Base-by-base conservation (phyloP, 2,329 filamentous ascomycete genomes). In the Ceratocystis cubensis region DNA sequence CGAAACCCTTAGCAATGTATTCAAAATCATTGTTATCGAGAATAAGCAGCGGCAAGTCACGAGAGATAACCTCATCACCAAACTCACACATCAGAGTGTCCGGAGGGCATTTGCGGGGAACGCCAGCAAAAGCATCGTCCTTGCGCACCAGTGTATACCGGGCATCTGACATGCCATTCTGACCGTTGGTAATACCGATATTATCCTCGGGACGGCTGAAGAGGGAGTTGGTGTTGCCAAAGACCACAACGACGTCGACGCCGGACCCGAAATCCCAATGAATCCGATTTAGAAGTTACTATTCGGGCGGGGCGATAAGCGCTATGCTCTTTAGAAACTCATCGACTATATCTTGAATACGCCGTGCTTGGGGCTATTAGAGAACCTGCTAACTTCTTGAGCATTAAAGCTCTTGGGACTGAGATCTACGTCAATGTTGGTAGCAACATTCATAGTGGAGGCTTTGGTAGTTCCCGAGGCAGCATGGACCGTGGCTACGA, bases 281-380 rank as follows among this genome's bases (percentile, higher is more conserved):
- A 15, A 13, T 25, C 8, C 20, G n/a, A 57, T 20, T 10, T 1
- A 30, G 28, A 30, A 30, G 5, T 30, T 30, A 15, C 37, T 5
- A 3, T 25, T 30, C 20, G 17, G 59, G 28, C 5, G 28, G 28
- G 28, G 28, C 5, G 22, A 25, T 6, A n/a, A 10, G 28, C 10
- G 22, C 20, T 28, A 10, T 15, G 13, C 25, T 20, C 13, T 10
- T 56, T 10, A 22, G 50, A 15, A 28, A 65, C 69, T 33, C 69
- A 80, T 80, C 76, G 88, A 85, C 72, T 88, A 85, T 15, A 86
- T 76, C 69, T 88, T 79, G 71, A 88, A 83, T 33, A 88, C 75
- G 70, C 85, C 83, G 74, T 83, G 85, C 66, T 75, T 78, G 67
- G 84, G 81, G 71, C 81, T 69, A 3, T 81, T 75, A 70, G 88